Evolutionary conservation across 2,329 filamentous ascomycete species (phyloP), one percentile per base, ranked within the genome.

Genomic region (Fragosphaeria purpurea): DNA sequence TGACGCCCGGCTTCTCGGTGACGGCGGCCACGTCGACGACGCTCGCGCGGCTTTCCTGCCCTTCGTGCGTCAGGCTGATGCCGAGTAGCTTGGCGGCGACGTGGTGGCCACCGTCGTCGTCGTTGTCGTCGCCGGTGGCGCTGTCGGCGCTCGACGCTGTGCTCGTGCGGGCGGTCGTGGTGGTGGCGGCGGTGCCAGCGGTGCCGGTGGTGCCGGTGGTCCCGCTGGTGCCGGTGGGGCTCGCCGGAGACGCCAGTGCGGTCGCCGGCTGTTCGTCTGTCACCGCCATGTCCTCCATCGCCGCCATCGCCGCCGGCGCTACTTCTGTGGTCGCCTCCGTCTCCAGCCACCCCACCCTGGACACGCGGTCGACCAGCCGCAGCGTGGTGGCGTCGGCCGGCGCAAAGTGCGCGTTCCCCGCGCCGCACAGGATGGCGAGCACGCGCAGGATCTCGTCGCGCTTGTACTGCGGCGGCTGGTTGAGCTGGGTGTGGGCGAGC

Each of bases 401-500:
- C 10, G 84, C 85, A 65, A 93, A 93, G 63, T 94, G 87, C 3
- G 74, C 76, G 53, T 80, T 85, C 13, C 78, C 78, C 1, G 76
- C 75, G 3, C 82, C 80, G 7, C 77, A 75, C 3, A 97, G 75
- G 11, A 94, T 79, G 47, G 75, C 76, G 12, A 98, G 74, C 31
- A 95, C 76, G 54, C 81, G 83, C 40, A 85, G 70, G 41, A 98
- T 79, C 63, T 97, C 91, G 41, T 90, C 80, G 34, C 83, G 81
- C 65, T 97, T 98, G 74, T 98, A 97, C 63, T 95, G 83, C 1
- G 88, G 88, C 22, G 90, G 83, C 48, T 87, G 77, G 61, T 80
- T 85, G 42, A 98, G 79, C 65, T 97, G 93, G 2, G 91, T 96
- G 63, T 98, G 88, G 39, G 87, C 86, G 30, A 98, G 74, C 31